Base-by-base conservation (phyloP, 2,329 filamentous ascomycete species). In the Fusarium decemcellulare region DNA sequence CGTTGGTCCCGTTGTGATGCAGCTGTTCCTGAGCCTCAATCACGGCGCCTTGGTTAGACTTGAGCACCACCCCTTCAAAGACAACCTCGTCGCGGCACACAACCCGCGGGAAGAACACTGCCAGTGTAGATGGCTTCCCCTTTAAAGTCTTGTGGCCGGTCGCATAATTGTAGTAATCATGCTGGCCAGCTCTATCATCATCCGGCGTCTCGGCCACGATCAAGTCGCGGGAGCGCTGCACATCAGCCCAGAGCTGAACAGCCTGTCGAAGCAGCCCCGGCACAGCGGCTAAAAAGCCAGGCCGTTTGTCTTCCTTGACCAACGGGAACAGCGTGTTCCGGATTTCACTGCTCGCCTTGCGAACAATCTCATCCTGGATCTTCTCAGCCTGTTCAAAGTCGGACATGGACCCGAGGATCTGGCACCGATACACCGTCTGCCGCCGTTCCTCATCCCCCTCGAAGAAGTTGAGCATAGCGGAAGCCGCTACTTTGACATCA, bases 341-440 rank as follows among this genome's bases (percentile, higher is more conserved):
- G 4, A 73, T 67, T 30, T 74, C 65, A 10, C 67, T 74, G 46
- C 72, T 75, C n/a, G 73, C 73, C 42, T 64, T 72, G 12, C 71
- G 73, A 9, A 74, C 68, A 34, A 75, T 66, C 4, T 75, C 73
- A n/a, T 74, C 73, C 11, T 70, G 64, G 8, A 72, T 56, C 4
- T 52, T 61, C 3, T 72, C 63, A 0, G 42, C 42, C 34, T 75
- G 67, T 14, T 73, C 73, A 15, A 55, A 52, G 43, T 70, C 68
- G 12, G 70, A 57, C n/a, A 59, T 27, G 4, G 71, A 71, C 2
- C 61, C 67, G 42, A 77, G 74, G 8, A 77, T 68, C 58, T 77
- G 76, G 46, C 72, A 75, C 15, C 76, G 72, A 34, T 76, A 77
- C 2, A 76, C 56, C 8, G 72, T 67, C 6, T 74, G 70, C 12